Evolutionary conservation across 768 basidiomycete genomes (phyloP).

Genomic region (Naematelia encephala): DNA sequence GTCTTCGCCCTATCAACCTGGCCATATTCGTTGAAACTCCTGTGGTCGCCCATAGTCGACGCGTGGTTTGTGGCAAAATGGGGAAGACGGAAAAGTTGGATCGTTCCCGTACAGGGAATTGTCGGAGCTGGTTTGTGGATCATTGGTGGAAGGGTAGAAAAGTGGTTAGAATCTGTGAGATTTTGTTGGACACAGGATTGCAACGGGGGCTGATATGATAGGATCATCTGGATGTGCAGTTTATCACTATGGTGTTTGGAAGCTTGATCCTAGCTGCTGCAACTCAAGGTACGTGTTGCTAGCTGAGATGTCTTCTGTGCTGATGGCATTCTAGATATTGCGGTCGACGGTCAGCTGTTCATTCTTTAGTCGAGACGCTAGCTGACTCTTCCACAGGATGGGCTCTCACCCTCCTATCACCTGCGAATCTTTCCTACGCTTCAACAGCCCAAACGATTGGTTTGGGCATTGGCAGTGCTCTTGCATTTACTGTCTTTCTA

Average conservation of each 20-base stretch:
- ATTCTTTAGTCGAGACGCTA: neutral
- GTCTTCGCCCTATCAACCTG: constrained; percentile 81
- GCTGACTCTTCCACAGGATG: constrained; percentile 41
- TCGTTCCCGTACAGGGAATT: constrained; percentile 91
- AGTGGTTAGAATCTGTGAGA: constrained; percentile 71
- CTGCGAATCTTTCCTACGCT: constrained; percentile 90
- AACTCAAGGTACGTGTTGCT: constrained; percentile 72
- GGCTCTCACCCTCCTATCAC: constrained; percentile 65
- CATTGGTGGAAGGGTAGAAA: constrained; percentile 61
- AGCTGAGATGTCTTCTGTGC: neutral
- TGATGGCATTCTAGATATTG: constrained; percentile 74
- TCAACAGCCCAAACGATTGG: constrained; percentile 98
- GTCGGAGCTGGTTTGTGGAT: constrained; percentile 67
- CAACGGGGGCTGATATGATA: constrained; percentile 47
- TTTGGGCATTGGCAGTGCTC: constrained; percentile 89
- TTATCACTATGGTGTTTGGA: constrained; percentile 80
- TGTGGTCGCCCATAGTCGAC: constrained; percentile 98
- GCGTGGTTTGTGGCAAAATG: constrained; percentile 67
- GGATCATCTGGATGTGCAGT: constrained; percentile 74
- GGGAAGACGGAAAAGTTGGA: constrained; percentile 98
- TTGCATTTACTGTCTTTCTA: constrained; percentile 94
- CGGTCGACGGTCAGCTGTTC: constrained; percentile 69
- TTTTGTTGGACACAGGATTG: neutral
- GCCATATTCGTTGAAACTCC: constrained; percentile 84
- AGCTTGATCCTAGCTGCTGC: constrained; percentile 90